Evolutionary conservation across 75 land plant species (phyloP), one percentile per base, ranked within the genome.

Genomic region (Selaginella moellendorffii): DNA sequence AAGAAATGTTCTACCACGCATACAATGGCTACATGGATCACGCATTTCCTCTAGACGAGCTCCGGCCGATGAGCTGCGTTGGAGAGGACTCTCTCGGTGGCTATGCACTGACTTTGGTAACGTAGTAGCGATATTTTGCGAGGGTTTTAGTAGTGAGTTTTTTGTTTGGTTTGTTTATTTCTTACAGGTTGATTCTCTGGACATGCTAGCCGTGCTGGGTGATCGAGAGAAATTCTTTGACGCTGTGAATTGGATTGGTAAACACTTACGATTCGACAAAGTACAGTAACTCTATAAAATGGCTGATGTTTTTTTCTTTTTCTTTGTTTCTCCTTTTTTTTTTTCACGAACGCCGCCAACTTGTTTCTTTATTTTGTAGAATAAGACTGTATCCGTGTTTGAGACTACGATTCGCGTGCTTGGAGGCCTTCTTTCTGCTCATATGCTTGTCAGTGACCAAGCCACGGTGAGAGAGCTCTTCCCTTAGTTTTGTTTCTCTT

Each of bases 51-150:
- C 80, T 79, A 31, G 98, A 93, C 71, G 98, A 93, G 52, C 65
- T 93, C 23, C 81, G 87, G 71, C 98, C 98, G 26, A 64, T 89
- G 67, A 77, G 85, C 54, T 93, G 98, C 58, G 63, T 46, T 22
- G 98, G 98, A 42, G 98, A 89, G 79, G 85, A 93, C 68, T 68
- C 90, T 12, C 84, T 93, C 63, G 98, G 96, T 52, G 86, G 96
- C 46, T 93, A 93, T 83, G 82, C 98, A 31, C 75, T 93, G 29
- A 93, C 98, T 61, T 74, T 93, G 66, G 97, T 92, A 72, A 76
- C 77, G 53, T 65, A 62, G 1, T 56, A 19, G 5, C 2, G 19
- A 2, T 2, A 56, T 56, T 19, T 21, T 56, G 21, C 46, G 14
- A 56, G 2, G 5, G 59, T 56, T 2, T 21, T 56, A 56, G 24